Evolutionary conservation across 192 early-diverging fungal species (phyloP).

Genomic region (Coemansia sp.): DNA sequence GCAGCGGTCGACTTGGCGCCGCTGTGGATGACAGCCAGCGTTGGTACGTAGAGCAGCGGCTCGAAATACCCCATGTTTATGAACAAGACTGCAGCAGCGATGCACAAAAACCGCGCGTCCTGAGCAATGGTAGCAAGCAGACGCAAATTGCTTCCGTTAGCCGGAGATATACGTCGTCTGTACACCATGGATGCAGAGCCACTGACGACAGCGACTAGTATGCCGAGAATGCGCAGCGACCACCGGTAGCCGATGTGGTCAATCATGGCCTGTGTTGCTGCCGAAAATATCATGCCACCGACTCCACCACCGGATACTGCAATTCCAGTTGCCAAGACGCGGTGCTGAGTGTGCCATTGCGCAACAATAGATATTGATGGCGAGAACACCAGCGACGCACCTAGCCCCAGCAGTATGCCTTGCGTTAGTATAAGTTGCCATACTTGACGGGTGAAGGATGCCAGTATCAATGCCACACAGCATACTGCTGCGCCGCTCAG

Average conservation of each 20-base stretch:
- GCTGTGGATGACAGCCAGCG: not conserved
- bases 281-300: conserved; percentile 60
- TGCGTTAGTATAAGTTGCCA: conserved; percentile 70
- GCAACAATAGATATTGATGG: conserved; percentile 59
- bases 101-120: conserved; percentile 10
- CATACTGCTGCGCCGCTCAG: conserved; percentile 2
- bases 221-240: conserved; percentile 12
- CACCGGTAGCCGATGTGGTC: conserved; percentile 13
- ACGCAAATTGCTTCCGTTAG: not conserved
- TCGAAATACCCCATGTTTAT: conserved; percentile 24
- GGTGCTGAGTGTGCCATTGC: conserved; percentile 63
- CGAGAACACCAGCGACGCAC: conserved; percentile 60
- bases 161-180: conserved; percentile 6
- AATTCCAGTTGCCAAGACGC: conserved; percentile 64
- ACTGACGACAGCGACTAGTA: conserved; percentile 1
- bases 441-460: conserved; percentile 18
- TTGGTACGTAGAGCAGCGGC: conserved; percentile 13
- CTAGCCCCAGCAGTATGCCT: conserved; percentile 67
- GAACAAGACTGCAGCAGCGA: conserved; percentile 2
- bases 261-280: conserved; percentile 52
- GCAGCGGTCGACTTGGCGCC: not conserved
- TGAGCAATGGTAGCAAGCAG: not conserved
- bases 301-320: conserved; percentile 66
- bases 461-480: conserved; percentile 4
- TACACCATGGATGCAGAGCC: conserved; percentile 3